These are phyloP conservation scores for Cystofilobasidium macerans DNA, from an alignment of 768 basidiomycete genomes.

Conservation along the genomic window DNA sequence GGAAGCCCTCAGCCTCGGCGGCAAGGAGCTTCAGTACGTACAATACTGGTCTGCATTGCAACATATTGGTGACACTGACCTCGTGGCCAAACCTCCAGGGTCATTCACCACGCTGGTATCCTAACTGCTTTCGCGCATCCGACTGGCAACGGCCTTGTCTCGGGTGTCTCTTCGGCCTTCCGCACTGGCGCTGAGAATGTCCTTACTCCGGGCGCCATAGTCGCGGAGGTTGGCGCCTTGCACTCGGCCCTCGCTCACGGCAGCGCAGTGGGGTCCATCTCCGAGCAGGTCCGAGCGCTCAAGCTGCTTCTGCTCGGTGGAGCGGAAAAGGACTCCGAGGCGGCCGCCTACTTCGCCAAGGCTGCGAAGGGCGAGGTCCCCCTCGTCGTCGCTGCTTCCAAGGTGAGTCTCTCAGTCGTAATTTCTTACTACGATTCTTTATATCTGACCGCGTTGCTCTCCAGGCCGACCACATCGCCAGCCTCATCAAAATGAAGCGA, in stretches of 20 bases:
- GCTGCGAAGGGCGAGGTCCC: slow-evolving; percentile 45
- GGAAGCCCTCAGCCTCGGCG: slow-evolving; percentile 61
- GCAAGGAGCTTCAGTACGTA: slow-evolving; percentile 58
- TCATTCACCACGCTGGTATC: slow-evolving; percentile 64
- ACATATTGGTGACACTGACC: background rate
- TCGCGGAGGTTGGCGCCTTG: slow-evolving; percentile 53
- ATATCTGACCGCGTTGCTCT: too few species aligned
- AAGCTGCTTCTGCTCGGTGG: slow-evolving; percentile 50
- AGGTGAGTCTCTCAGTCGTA: too few species aligned
- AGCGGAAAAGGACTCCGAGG: slow-evolving; percentile 41
- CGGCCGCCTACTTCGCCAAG: slow-evolving; percentile 44
- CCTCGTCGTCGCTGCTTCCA: slow-evolving; percentile 53
- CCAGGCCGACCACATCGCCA: slow-evolving; percentile 62
- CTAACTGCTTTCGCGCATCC: slow-evolving; percentile 59
- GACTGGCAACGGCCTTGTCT: slow-evolving; percentile 47
- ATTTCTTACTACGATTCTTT: too few species aligned
- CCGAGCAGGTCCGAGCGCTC: slow-evolving; percentile 55
- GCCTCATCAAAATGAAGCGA: slow-evolving; percentile 52
- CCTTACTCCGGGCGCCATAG: slow-evolving; percentile 53
- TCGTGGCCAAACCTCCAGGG: too few species aligned
- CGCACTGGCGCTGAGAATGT: slow-evolving; percentile 50
- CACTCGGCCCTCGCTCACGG: slow-evolving; percentile 52
- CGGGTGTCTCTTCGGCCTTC: slow-evolving; percentile 56
- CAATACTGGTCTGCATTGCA: too few species aligned
- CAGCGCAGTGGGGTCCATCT: slow-evolving; percentile 27